Conservation (phyloP, 2,329 filamentous ascomycete species). For the Nemania sp. region DNA sequence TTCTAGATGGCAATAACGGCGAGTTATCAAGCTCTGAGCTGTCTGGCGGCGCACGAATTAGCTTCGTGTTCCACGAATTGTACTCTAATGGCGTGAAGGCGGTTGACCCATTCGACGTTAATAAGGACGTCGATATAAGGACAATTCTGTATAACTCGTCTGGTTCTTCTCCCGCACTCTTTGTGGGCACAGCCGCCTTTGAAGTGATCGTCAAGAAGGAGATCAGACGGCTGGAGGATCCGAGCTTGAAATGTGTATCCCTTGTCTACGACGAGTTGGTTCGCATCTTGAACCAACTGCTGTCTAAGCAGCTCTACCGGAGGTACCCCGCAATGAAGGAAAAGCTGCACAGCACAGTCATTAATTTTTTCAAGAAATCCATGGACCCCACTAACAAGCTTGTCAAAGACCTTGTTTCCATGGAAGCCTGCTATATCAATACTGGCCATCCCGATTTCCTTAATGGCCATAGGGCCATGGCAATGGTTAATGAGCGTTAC, state of each 20-base stretch:
- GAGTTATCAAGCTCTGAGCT: constrained; percentile 93
- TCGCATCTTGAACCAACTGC: constrained; percentile 87
- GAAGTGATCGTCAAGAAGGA: constrained; percentile 98
- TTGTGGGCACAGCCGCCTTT: constrained; percentile 97
- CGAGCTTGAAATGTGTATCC: constrained; percentile 95
- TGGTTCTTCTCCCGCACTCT: constrained; percentile 94
- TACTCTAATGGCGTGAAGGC: constrained; percentile 98
- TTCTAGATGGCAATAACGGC: constrained; percentile 94
- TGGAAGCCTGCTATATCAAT: constrained; percentile 98
- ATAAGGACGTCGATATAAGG: constrained; percentile 97
- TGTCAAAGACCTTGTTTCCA: constrained; percentile 86
- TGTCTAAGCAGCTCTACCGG: constrained; percentile 87
- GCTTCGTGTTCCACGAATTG: constrained; percentile 98
- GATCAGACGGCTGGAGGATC: constrained; percentile 94
- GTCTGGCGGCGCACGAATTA: constrained; percentile 96
- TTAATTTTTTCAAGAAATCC: constrained; percentile 94
- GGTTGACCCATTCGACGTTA: constrained; percentile 93
- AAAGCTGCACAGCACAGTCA: constrained; percentile 92
- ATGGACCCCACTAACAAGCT: constrained; percentile 99
- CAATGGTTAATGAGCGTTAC: constrained; percentile 93
- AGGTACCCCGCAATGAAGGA: constrained; percentile 95
- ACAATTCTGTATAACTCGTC: constrained; percentile 98
- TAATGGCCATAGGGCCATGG: constrained; percentile 96
- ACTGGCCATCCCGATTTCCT: constrained; percentile 98
- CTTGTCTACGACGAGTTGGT: constrained; percentile 97